Evolutionary conservation across 2,329 filamentous ascomycete species (phyloP), one percentile per base, ranked within the genome.

Genomic region (Lizonia empirigonia): DNA sequence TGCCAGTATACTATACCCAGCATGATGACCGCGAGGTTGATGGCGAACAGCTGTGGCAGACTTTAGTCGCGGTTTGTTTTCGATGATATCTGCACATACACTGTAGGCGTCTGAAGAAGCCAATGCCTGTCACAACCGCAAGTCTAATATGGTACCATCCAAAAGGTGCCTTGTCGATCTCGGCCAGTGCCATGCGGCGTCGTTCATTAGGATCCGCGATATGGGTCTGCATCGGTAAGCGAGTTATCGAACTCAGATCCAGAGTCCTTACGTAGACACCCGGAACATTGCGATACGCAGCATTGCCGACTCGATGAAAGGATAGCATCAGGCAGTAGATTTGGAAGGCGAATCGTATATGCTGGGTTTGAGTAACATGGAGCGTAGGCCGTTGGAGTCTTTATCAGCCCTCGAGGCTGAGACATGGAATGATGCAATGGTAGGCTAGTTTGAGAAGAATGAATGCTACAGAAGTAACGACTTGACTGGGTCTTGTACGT

Each of bases 101-200:
- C 60, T 65, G 74, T 92, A 93, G 10, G 88, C 88, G 69, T 93
- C 90, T 13, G 75, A 94, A 94, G 83, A 95, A 94, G 62, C 90
- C 90, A 55, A 93, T 87, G 64, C 90, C 90, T 23, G 89, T 89
- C 19, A 93, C 89, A 7, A 89, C 76, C 45, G 89, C 83, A 50
- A 89, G 87, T 32, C 89, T 83, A 51, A 92, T 83, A 68, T 94
- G 90, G 70, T 91, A 90, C 89, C 70, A 71, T 13, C 68, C 68
- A 40, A 72, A 70, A 0, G 67, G 66, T 19, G 68, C 68, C 42
- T 71, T 72, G 30, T 72, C 69, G 23, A 72, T 65, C 45, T 72
- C 69, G 10, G 69, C 69, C 15, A 72, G 59, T 35, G 68, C 68
- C 64, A 71, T 66, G 5, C 68, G 65, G n/a, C 69, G 56, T 10